These are phyloP conservation scores for Diphasiastrum complanatum DNA, from an alignment of 83 land plant genomes.

Conservation along the genomic window DNA sequence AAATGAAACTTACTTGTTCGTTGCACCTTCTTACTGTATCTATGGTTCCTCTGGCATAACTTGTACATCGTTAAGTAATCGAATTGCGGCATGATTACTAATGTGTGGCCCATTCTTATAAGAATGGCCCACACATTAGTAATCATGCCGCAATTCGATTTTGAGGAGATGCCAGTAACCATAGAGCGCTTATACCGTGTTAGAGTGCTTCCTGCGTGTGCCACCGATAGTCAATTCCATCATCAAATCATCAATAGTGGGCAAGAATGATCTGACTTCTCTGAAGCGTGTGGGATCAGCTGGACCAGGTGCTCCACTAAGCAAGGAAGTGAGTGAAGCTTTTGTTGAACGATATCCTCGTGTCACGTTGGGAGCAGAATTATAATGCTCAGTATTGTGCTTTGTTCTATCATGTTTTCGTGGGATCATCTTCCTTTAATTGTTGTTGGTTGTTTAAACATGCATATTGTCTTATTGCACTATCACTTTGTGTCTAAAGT, in stretches of 20 bases:
- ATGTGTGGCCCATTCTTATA: constrained; percentile 21
- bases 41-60: constrained; percentile 43
- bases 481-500: too few species aligned
- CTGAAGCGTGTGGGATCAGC: constrained; percentile 19
- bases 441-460: too few species aligned
- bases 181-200: constrained; percentile 31
- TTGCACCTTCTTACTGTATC: constrained; percentile 43
- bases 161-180: constrained; percentile 39
- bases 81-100: too few species aligned
- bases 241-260: constrained; percentile 1
- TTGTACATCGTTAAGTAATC: too few species aligned
- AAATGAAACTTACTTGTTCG: constrained; percentile 18
- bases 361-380: too few species aligned
- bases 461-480: too few species aligned
- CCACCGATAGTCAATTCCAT: constrained; percentile 43
- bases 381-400: too few species aligned
- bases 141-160: constrained; percentile 36
- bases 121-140: constrained; percentile 35
- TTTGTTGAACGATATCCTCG: constrained; percentile 27
- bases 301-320: constrained; percentile 41
- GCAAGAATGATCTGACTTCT: constrained; percentile 22
- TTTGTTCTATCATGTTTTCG: too few species aligned
- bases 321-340: constrained; percentile 4
- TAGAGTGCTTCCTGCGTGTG: constrained; percentile 27
- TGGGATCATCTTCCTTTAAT: too few species aligned